These are phyloP conservation scores for Peronospora farinosa DNA, from an alignment of 352 stramenopile species.

Conservation along the genomic window DNA sequence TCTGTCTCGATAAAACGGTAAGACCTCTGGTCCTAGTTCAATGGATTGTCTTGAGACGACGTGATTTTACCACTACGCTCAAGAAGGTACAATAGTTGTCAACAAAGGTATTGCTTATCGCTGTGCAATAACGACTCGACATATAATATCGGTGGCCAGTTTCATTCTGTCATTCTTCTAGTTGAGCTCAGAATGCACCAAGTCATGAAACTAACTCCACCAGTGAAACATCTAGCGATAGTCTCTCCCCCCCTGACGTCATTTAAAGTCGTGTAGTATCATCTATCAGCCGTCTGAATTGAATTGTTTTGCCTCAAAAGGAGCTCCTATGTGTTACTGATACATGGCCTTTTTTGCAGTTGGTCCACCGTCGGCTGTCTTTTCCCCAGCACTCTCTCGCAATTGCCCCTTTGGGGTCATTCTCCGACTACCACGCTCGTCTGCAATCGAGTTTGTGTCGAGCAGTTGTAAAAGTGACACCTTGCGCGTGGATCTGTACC, in stretches of 20 bases:
- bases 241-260: too few relatives aligned
- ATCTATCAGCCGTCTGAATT: not conserved
- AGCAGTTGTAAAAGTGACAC: conserved; percentile 11
- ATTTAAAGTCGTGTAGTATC: not conserved
- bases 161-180: too few relatives aligned
- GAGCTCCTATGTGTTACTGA: not conserved
- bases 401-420: conserved; percentile 10
- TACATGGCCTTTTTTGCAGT: conserved; percentile 24
- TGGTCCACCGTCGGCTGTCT: conserved; percentile 26
- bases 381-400: conserved; percentile 16
- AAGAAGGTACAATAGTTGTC: too few relatives aligned
- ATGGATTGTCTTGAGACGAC: not conserved
- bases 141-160: too few relatives aligned
- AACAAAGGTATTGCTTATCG: too few relatives aligned
- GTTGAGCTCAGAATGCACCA: too few relatives aligned
- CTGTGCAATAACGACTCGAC: too few relatives aligned
- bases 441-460: conserved; percentile 16
- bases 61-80: too few relatives aligned
- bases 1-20: not conserved
- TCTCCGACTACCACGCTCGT: conserved; percentile 20
- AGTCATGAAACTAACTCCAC: too few relatives aligned
- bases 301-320: not conserved
- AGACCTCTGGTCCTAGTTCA: not conserved
- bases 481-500: conserved; percentile 7
- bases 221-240: too few relatives aligned